Conservation (phyloP, 2,329 filamentous ascomycete genomes). For the Pyrenophora tritici-repentis region DNA sequence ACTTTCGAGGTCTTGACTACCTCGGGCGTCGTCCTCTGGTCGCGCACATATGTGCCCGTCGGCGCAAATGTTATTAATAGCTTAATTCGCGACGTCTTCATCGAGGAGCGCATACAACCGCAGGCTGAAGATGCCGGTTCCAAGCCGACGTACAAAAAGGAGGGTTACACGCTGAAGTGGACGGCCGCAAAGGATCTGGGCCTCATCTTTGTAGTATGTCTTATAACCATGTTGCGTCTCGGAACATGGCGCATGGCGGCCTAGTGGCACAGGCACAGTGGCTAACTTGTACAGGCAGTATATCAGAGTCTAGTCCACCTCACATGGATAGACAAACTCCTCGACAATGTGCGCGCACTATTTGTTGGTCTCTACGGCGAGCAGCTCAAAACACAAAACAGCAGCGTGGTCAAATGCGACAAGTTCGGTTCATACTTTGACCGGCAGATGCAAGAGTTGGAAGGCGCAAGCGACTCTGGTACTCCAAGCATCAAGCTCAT, state of each 20-base stretch:
- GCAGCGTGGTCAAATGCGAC: constrained; percentile 75
- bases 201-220: constrained; percentile 86
- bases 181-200: constrained; percentile 89
- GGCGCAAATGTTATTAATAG: constrained; percentile 86
- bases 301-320: constrained; percentile 95
- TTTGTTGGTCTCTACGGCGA: constrained; percentile 90
- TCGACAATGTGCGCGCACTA: constrained; percentile 91
- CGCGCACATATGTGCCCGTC: constrained; percentile 79
- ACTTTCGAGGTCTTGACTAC: constrained; percentile 96
- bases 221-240: not conserved
- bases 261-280: not conserved
- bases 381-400: constrained; percentile 80
- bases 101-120: constrained; percentile 81
- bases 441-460: constrained; percentile 84
- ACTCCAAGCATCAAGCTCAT: constrained; percentile 48
- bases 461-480: constrained; percentile 56
- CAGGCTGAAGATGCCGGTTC: constrained; percentile 64
- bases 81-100: constrained; percentile 95
- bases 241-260: not conserved
- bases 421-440: constrained; percentile 91
- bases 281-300: constrained; percentile 68
- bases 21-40: constrained; percentile 96
- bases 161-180: constrained; percentile 95
- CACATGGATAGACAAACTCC: constrained; percentile 94
- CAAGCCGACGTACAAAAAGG: constrained; percentile 81